These are phyloP conservation scores for Ustilago curta DNA, from an alignment of 1,284 basidiomycete species.

Conservation along the genomic window DNA sequence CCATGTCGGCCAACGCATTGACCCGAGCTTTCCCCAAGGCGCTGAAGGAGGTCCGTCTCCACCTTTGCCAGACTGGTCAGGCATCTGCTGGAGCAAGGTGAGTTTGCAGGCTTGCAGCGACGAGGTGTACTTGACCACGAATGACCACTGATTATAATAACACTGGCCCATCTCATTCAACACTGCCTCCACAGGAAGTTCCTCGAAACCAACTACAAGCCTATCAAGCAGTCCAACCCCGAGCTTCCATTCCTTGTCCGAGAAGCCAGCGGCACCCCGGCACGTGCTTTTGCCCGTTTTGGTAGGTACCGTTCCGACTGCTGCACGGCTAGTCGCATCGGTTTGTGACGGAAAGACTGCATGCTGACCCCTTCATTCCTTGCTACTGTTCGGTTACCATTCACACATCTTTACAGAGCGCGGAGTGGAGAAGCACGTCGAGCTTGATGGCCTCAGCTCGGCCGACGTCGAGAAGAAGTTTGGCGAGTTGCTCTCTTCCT, in stretches of 20 bases:
- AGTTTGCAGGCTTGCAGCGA: conserved; percentile 22
- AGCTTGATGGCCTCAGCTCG: conserved; percentile 64
- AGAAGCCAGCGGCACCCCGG: conserved; percentile 64
- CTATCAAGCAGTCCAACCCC: conserved; percentile 67
- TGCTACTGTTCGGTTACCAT: background rate
- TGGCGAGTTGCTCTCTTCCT: conserved; percentile 55
- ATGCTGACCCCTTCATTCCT: background rate
- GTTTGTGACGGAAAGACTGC: background rate
- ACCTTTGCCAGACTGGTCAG: conserved; percentile 66
- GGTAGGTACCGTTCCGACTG: conserved; percentile 50
- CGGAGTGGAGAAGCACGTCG: conserved; percentile 64
- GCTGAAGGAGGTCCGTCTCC: conserved; percentile 67
- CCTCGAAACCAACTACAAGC: conserved; percentile 62
- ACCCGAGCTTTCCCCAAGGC: conserved; percentile 60
- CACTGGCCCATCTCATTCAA: too few relatives aligned
- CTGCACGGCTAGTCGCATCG: background rate
- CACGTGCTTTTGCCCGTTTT: conserved; percentile 65
- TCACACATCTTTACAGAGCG: conserved; percentile 46
- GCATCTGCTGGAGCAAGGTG: conserved; percentile 65
- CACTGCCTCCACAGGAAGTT: conserved; percentile 55
- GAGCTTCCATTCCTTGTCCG: conserved; percentile 66
- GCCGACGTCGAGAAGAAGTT: conserved; percentile 65
- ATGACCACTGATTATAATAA: conserved; percentile 5
- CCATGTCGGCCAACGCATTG: conserved; percentile 62
- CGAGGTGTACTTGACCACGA: background rate